Percentiles rank a stretch among this genome's conserved stretches.
Evolutionary conservation across 192 early-diverging fungal genomes (phyloP).

Genomic region (Pecoramyces ruminantium): DNA sequence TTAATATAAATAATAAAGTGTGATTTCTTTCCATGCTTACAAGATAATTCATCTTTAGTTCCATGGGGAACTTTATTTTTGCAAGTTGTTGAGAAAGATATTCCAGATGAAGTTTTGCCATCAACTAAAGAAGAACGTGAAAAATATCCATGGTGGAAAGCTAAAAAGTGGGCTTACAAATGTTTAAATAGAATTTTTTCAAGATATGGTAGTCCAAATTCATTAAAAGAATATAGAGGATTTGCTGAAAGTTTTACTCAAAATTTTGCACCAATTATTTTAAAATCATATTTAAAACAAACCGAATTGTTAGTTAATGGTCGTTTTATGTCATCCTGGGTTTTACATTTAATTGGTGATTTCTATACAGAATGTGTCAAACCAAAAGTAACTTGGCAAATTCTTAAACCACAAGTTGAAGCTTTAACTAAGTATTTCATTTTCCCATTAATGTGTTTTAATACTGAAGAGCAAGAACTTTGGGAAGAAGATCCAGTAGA

Average conservation of each 20-base stretch:
- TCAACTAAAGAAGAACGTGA: slow-evolving; percentile 49
- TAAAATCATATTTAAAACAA: slow-evolving; percentile 68
- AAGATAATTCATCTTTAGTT: slow-evolving; percentile 49
- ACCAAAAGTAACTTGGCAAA: slow-evolving; percentile 75
- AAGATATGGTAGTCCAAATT: slow-evolving; percentile 9
- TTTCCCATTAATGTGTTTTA: slow-evolving; percentile 85
- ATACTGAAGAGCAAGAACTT: slow-evolving; percentile 61
- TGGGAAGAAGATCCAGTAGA: slow-evolving; percentile 91
- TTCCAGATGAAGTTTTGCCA: slow-evolving; percentile 27
- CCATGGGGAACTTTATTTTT: slow-evolving; percentile 82
- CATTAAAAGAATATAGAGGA: slow-evolving; percentile 19
- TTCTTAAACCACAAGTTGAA: slow-evolving; percentile 70
- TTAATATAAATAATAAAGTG: too few relatives aligned
- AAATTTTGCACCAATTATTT: slow-evolving; percentile 80
- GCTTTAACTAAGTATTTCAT: slow-evolving; percentile 73
- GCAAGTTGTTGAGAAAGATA: slow-evolving; percentile 49
- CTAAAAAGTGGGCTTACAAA: slow-evolving; percentile 86
- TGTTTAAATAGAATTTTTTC: slow-evolving; percentile 71
- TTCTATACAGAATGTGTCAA: slow-evolving; percentile 72
- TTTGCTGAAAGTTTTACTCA: slow-evolving; percentile 75
- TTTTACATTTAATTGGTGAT: slow-evolving; percentile 47
- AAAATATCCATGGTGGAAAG: slow-evolving; percentile 76
- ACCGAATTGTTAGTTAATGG: slow-evolving; percentile 59
- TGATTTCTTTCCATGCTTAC: slow-evolving; percentile 38
- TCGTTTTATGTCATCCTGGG: slow-evolving; percentile 52